A percentile compares a stretch with the other conserved stretches of the same genome.
These are phyloP conservation scores for Plantago elongata DNA, from an alignment of 257 asterid species.

Conservation along the genomic window DNA sequence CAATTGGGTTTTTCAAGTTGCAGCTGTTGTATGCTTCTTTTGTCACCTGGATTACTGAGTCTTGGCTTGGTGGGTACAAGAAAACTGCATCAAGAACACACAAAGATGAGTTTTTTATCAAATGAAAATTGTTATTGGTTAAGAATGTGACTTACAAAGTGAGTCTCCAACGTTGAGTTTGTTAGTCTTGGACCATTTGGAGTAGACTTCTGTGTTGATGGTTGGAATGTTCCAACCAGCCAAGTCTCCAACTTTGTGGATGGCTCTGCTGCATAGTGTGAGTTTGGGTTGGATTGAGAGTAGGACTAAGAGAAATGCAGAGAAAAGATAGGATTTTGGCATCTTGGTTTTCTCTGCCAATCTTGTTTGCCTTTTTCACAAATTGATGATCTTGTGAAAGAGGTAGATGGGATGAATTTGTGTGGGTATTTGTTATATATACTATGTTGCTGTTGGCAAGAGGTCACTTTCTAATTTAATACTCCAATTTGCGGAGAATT, in stretches of 20 bases:
- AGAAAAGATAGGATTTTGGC: conserved; percentile 26
- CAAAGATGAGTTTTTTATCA: no score
- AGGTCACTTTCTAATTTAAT: not conserved
- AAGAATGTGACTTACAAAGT: conserved; percentile 51
- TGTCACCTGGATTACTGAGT: conserved; percentile 76
- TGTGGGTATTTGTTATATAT: conserved; percentile 2
- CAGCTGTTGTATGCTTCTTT: conserved; percentile 51
- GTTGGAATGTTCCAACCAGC: conserved; percentile 67
- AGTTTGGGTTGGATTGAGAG: conserved; percentile 33
- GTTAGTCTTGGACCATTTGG: conserved; percentile 60
- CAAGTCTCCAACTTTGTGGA: conserved; percentile 74
- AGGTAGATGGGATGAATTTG: not conserved
- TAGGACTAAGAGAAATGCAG: conserved; percentile 27
- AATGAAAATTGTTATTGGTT: not conserved
- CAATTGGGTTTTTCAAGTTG: conserved; percentile 70
- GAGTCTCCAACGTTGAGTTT: conserved; percentile 67
- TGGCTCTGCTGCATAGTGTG: conserved; percentile 34
- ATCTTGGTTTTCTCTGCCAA: conserved; percentile 1
- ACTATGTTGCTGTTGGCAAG: not conserved
- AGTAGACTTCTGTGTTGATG: conserved; percentile 54
- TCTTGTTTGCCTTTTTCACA: not conserved
- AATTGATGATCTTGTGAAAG: conserved; percentile 14
- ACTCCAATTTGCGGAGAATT: not conserved
- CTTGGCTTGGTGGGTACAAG: conserved; percentile 94
- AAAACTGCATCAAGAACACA: conserved; percentile 52